These are phyloP conservation scores for Tetrapisispora nanseiensis DNA, from an alignment of 805 yeast genomes.

Conservation along the genomic window DNA sequence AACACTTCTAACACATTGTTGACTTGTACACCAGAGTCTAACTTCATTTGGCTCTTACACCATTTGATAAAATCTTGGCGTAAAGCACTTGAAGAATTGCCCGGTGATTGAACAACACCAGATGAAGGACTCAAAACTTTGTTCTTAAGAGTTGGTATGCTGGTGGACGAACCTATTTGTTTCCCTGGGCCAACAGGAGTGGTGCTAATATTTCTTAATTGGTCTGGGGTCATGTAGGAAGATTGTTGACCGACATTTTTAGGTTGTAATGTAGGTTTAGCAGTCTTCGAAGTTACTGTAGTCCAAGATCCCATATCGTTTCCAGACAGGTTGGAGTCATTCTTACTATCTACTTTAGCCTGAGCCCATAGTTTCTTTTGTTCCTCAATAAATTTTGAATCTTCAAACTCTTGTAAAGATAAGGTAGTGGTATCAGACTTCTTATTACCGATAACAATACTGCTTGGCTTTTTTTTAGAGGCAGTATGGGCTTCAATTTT, in stretches of 20 bases:
- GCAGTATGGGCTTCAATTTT: slow-evolving; percentile 14
- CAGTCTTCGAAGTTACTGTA: slow-evolving; percentile 23
- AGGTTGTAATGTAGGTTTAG: slow-evolving; percentile 7
- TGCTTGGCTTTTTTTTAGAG: not conserved
- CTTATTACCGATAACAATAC: not conserved
- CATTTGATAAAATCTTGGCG: slow-evolving; percentile 59
- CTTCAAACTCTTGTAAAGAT: slow-evolving; percentile 13
- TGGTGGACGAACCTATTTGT: slow-evolving; percentile 23
- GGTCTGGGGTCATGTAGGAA: slow-evolving; percentile 28
- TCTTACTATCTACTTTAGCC: slow-evolving; percentile 47
- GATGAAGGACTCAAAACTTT: slow-evolving; percentile 4
- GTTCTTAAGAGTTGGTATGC: slow-evolving; percentile 21
- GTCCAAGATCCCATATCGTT: too few relatives aligned
- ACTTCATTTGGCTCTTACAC: slow-evolving; percentile 58
- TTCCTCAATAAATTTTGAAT: slow-evolving; percentile 24
- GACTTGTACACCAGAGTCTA: slow-evolving; percentile 65
- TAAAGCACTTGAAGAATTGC: slow-evolving; percentile 31
- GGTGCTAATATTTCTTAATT: slow-evolving; percentile 25
- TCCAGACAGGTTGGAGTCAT: not conserved
- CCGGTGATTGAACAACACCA: slow-evolving; percentile 8
- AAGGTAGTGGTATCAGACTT: not conserved
- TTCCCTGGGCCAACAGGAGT: not conserved
- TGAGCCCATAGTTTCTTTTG: slow-evolving; percentile 35
- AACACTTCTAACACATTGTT: slow-evolving; percentile 75
- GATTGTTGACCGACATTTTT: slow-evolving; percentile 6